phyloP scores from a whole-genome alignment of 83 land plant genomes.

The Picea abies region DNA sequence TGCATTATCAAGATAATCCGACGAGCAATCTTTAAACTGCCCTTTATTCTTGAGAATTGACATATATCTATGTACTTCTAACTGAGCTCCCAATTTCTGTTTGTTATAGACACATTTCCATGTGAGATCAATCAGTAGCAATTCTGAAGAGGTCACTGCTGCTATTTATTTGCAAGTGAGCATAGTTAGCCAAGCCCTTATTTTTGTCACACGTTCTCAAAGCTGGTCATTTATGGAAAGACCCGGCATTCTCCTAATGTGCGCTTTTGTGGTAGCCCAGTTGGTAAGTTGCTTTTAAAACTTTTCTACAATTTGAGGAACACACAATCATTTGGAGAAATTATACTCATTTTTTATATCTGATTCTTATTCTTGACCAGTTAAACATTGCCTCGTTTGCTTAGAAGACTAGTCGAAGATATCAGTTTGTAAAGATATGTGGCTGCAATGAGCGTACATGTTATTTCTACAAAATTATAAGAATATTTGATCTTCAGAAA shows the following conservation, averaged over 20 bases:
- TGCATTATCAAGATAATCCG: neutral
- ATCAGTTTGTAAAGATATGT: no score
- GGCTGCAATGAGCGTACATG: no score
- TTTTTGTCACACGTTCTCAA: conserved; percentile 57
- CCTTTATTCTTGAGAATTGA: neutral
- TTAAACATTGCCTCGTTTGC: no score
- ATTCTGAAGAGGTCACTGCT: conserved; percentile 20
- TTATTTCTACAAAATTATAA: no score
- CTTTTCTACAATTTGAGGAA: no score
- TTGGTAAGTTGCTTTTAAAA: conserved; percentile 26
- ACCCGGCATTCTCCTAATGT: conserved; percentile 41
- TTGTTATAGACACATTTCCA: conserved; percentile 11
- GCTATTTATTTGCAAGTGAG: conserved; percentile 72
- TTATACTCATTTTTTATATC: no score
- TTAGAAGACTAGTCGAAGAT: no score
- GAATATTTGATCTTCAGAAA: no score
- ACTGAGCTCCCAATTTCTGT: neutral
- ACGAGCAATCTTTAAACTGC: neutral
- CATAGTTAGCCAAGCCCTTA: conserved; percentile 65
- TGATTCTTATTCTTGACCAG: no score
- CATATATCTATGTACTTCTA: neutral
- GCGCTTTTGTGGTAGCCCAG: conserved; percentile 50
- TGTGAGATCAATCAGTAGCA: conserved; percentile 10
- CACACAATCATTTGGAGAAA: no score
- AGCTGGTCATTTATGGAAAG: conserved; percentile 67